Evolutionary conservation across 345 rosid species (phyloP).

Genomic region (Excoecaria cochinchinensis): DNA sequence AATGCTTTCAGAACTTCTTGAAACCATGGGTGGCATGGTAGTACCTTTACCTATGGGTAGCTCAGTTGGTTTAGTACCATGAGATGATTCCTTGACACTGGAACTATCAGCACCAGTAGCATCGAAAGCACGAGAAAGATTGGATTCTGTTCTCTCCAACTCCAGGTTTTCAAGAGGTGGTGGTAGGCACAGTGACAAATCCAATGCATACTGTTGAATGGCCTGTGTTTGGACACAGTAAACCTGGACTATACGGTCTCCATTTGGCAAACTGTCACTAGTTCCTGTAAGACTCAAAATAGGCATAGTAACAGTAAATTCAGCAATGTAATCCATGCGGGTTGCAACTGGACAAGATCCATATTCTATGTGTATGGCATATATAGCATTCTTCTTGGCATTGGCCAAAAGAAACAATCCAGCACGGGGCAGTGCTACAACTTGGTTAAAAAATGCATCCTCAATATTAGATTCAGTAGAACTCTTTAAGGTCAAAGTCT

Average conservation of each 20-base stretch:
- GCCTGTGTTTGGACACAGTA: slow-evolving; percentile 68
- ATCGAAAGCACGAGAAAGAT: slow-evolving; percentile 35
- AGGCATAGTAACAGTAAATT: slow-evolving; percentile 86
- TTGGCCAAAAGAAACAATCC: slow-evolving; percentile 82
- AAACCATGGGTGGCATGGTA: slow-evolving; percentile 19
- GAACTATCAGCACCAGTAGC: slow-evolving; percentile 30
- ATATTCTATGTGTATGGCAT: slow-evolving; percentile 78
- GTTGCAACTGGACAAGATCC: slow-evolving; percentile 72
- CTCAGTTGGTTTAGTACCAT: slow-evolving; percentile 36
- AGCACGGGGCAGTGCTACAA: slow-evolving; percentile 63
- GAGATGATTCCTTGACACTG: slow-evolving; percentile 31
- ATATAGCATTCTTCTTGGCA: slow-evolving; percentile 86
- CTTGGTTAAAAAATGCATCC: slow-evolving; percentile 81
- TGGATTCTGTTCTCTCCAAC: slow-evolving; percentile 51
- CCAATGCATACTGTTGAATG: slow-evolving; percentile 88
- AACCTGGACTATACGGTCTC: slow-evolving; percentile 36
- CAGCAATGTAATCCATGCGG: slow-evolving; percentile 81
- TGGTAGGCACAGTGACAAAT: slow-evolving; percentile 73
- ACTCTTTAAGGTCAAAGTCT: slow-evolving; percentile 70
- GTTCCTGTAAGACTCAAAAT: slow-evolving; percentile 87
- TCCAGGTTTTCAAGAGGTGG: slow-evolving; percentile 51
- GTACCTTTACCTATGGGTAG: slow-evolving; percentile 21
- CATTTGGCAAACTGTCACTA: slow-evolving; percentile 52
- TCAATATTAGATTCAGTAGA: slow-evolving; percentile 56
- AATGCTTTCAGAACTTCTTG: slow-evolving; percentile 31